Base-by-base conservation (phyloP, 257 asterid species). In the Petunia axillaris region DNA sequence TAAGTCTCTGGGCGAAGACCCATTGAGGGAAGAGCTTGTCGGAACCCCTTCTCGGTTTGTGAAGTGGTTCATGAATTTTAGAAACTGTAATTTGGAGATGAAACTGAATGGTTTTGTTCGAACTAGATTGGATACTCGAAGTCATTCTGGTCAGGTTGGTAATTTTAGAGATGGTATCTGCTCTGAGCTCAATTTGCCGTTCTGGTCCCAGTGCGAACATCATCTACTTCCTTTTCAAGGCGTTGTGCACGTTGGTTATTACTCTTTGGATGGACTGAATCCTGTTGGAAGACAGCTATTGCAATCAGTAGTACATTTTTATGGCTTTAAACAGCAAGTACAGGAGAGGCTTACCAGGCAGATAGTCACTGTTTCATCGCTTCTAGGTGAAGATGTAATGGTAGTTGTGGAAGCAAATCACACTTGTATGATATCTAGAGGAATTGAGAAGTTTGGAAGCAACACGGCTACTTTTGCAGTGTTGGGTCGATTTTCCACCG, bases 341-440 rank as follows among this genome's bases (percentile, higher is more conserved):
- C 99, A 95, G 82, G 99, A 95, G 83, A 92, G 98, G 92, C 91
- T 95, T 63, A 92, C 98, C 1, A 89, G 97, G 14, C 99, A 95
- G 86, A 88, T 95, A 83, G 99, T n/a, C n/a, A 87, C 92, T 0
- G 95, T 86, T 48, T 87, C 97, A 1, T 84, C 93, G 1, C 52
- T 91, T 53, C 65, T 92, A 77, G 98, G 99, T 14, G 99, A 89
- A 76, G 97, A 93, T 70, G 90, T 92, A 55, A 91, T 93, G 73
- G 98, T 93, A 4, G 96, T 95, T 5, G 96, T 89, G 7, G 99
- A 93, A 84, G 99, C 99, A 60, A 90, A 82, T 64, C 99, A 95
- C 78, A 95, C 95, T n/a, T 95, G 99, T 83, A 95, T 93, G 99
- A 92, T 95, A 50, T 83, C 99, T 54, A 83, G 98, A 77, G 99